Conservation (phyloP, 345 rosid species). For the Stellera chamaejasme region DNA sequence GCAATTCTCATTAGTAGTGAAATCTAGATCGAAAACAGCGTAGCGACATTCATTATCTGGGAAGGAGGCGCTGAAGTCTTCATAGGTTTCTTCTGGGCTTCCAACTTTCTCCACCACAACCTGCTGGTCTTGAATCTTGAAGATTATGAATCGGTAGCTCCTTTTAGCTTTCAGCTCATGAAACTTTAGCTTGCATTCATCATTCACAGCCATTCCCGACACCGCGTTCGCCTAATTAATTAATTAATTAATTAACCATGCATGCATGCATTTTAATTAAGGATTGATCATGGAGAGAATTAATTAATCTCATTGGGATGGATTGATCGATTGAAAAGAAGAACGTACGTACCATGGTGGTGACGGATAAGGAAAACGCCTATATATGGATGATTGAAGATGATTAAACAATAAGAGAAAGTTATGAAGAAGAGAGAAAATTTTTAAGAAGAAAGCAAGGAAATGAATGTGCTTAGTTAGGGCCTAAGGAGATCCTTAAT, state of each 20-base stretch:
- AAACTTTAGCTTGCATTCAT: slow-evolving; percentile 84
- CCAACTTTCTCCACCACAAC: slow-evolving; percentile 85
- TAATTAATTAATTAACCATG: too few species aligned
- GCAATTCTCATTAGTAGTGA: slow-evolving; percentile 75
- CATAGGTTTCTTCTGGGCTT: slow-evolving; percentile 58
- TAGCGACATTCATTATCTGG: slow-evolving; percentile 91
- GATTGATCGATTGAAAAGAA: neutral
- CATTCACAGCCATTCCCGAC: slow-evolving; percentile 93
- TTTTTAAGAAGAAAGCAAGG: slow-evolving; percentile 17
- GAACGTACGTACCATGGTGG: slow-evolving; percentile 44
- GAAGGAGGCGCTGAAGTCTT: slow-evolving; percentile 56
- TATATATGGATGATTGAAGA: slow-evolving; percentile 16
- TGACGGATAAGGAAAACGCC: slow-evolving; percentile 18
- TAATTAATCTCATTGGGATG: too few species aligned
- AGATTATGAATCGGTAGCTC: slow-evolving; percentile 68
- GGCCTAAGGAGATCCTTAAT: slow-evolving; percentile 43
- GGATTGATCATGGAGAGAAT: too few species aligned
- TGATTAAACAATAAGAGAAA: slow-evolving; percentile 1
- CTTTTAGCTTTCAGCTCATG: slow-evolving; percentile 81
- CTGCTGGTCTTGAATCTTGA: slow-evolving; percentile 79
- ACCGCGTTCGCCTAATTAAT: slow-evolving; percentile 66
- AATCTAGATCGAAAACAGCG: slow-evolving; percentile 85
- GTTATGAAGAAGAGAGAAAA: slow-evolving; percentile 16
- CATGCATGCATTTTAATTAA: too few species aligned
- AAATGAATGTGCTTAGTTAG: neutral